Conservation (phyloP, 192 early-diverging fungal species). For the Coemansia javaensis region DNA sequence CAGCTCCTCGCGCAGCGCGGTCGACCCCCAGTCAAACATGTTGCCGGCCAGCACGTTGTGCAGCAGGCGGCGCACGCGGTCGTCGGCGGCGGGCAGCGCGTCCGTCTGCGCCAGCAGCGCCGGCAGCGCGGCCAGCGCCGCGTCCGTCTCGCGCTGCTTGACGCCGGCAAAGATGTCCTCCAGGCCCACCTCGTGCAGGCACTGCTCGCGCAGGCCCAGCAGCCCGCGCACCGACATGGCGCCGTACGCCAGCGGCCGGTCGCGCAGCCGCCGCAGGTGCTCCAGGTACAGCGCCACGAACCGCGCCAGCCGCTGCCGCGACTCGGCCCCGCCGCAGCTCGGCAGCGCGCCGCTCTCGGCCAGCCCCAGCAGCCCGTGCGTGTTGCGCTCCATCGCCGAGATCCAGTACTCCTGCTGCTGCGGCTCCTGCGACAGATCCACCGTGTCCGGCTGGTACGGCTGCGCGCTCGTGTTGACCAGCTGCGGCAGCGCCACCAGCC, state of each 20-base stretch:
- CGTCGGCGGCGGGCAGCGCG: slow-evolving; percentile 16
- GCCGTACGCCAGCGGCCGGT: slow-evolving; percentile 71
- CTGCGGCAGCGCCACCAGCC: slow-evolving; percentile 58
- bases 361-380: slow-evolving; percentile 59
- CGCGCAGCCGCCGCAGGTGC: slow-evolving; percentile 60
- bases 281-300: slow-evolving; percentile 66
- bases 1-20: slow-evolving; percentile 56
- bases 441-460: slow-evolving; percentile 67
- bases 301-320: slow-evolving; percentile 3
- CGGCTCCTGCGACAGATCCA: slow-evolving; percentile 53
- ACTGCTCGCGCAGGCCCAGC: slow-evolving; percentile 74
- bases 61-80: slow-evolving; percentile 48
- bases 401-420: slow-evolving; percentile 71
- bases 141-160: slow-evolving; percentile 62
- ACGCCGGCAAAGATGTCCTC: slow-evolving; percentile 68
- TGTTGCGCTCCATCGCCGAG: slow-evolving; percentile 61
- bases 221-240: slow-evolving; percentile 64
- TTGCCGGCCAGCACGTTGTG: slow-evolving; percentile 74
- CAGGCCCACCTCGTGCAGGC: slow-evolving; percentile 76
- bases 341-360: slow-evolving; percentile 44
- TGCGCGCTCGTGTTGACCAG: slow-evolving; percentile 34
- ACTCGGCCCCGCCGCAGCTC: slow-evolving; percentile 6
- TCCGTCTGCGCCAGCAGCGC: slow-evolving; percentile 52
- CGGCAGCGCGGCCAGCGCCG: slow-evolving; percentile 55
- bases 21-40: slow-evolving; percentile 82